Evolutionary conservation across 257 asterid species (phyloP), one percentile per base, ranked within the genome.

Genomic region (Haberlea rhodopensis): DNA sequence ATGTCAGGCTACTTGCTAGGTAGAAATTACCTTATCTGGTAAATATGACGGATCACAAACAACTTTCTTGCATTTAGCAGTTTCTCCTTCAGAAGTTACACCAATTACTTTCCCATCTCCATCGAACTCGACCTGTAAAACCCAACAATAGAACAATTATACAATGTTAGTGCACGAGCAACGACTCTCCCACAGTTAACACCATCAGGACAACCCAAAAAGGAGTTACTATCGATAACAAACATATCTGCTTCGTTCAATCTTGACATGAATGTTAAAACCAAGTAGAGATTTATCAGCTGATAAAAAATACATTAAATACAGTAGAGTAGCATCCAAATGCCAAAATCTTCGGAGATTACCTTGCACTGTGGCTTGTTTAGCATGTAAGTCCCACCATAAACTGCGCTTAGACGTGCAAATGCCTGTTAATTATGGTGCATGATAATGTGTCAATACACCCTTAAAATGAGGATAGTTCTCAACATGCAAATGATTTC

Each of bases 331-430:
- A 40, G 46, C 48, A 40, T 13, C 18, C 48, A 40, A 13, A 13
- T 11, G 48, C 18, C 43, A 58, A 57, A 29, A 48, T 24, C 26
- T 16, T 19, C 3, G 21, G 67, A 65, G 21, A 72, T 70, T 79
- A 89, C 96, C 99, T 87, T 82, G 70, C 99, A 92, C 46, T 87
- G 78, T 24, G 99, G 96, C 85, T 90, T 94, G 86, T 83, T 89
- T 57, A 94, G 87, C 99, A 94, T 94, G 85, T 92, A 94, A 19
- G 97, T 90, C 61, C 99, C 99, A 29, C 97, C 99, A 77, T 94
- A 94, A 73, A 94, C 99, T 53, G 97, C 99, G 75, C 99, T 94
- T n/a, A 94, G 90, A 60, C 99, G 97, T 51, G 99, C 97, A 79
- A 94, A 94, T 21, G 96, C 97, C 99, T 92, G 85, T 61, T 66